Conservation (phyloP, 768 basidiomycete genomes). For the Postia placenta region DNA sequence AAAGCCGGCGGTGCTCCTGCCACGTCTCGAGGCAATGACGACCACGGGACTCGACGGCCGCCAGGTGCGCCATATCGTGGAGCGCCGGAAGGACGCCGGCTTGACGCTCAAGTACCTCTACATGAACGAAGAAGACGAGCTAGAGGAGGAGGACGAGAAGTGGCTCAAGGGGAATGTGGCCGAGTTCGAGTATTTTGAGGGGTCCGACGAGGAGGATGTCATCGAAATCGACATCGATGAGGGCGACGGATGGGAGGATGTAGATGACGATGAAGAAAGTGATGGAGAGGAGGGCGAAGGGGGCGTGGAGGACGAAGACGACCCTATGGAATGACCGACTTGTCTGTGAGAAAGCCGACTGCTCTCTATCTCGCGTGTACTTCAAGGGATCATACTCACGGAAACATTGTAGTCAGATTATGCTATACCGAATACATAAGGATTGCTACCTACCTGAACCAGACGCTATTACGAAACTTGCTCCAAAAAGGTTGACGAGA, state of each 20-base stretch:
- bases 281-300: conserved; percentile 16
- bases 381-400: neutral
- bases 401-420: no score
- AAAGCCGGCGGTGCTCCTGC: conserved; percentile 27
- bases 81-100: conserved; percentile 34
- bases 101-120: conserved; percentile 39
- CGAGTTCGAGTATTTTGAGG: conserved; percentile 51
- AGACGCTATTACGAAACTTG: no score
- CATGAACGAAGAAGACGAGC: conserved; percentile 38
- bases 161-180: conserved; percentile 47
- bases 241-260: conserved; percentile 17
- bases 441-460: no score
- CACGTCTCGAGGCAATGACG: conserved; percentile 43
- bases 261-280: conserved; percentile 13
- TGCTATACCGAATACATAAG: no score
- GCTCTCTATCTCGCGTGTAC: no score
- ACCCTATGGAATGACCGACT: conserved; percentile 2
- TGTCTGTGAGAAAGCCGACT: no score
- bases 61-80: conserved; percentile 39
- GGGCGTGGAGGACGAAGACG: conserved; percentile 12
- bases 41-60: conserved; percentile 38
- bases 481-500: no score
- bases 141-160: conserved; percentile 35
- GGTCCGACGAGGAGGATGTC: conserved; percentile 39
- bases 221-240: conserved; percentile 13